Conservation (phyloP, 2,329 filamentous ascomycete genomes). For the Zasmidium cellare region DNA sequence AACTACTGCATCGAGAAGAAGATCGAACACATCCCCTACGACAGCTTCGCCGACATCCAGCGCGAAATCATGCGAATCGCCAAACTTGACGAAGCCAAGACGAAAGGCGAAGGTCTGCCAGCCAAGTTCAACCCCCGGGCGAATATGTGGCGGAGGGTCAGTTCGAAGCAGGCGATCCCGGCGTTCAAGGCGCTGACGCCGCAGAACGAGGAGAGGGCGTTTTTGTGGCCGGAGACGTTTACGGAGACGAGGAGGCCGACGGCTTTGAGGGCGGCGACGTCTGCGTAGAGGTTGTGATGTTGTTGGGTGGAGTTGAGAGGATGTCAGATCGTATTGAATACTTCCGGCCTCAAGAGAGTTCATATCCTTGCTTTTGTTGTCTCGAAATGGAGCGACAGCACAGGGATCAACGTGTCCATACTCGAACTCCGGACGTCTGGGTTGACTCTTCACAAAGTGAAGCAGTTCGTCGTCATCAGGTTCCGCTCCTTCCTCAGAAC, state of each 20-base stretch:
- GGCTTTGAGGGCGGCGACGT: background rate
- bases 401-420: background rate
- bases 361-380: background rate
- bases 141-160: constrained; percentile 66
- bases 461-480: background rate
- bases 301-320: no score
- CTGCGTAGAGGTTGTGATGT: no score
- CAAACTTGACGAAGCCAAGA: constrained; percentile 61
- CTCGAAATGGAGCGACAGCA: background rate
- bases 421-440: background rate
- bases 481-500: background rate
- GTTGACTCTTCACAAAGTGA: background rate
- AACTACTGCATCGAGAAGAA: constrained; percentile 65
- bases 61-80: constrained; percentile 59
- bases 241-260: background rate
- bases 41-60: constrained; percentile 68
- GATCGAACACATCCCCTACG: constrained; percentile 62
- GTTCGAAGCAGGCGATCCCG: constrained; percentile 57
- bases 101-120: constrained; percentile 60
- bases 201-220: constrained; percentile 59
- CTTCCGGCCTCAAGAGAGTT: background rate
- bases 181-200: constrained; percentile 54
- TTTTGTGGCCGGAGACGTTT: constrained; percentile 63
- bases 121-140: constrained; percentile 66
- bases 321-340: no score